Percentiles rank a stretch among this genome's conserved stretches.
Evolutionary conservation across 257 asterid genomes (phyloP).

Genomic region (Rauvolfia tetraphylla): DNA sequence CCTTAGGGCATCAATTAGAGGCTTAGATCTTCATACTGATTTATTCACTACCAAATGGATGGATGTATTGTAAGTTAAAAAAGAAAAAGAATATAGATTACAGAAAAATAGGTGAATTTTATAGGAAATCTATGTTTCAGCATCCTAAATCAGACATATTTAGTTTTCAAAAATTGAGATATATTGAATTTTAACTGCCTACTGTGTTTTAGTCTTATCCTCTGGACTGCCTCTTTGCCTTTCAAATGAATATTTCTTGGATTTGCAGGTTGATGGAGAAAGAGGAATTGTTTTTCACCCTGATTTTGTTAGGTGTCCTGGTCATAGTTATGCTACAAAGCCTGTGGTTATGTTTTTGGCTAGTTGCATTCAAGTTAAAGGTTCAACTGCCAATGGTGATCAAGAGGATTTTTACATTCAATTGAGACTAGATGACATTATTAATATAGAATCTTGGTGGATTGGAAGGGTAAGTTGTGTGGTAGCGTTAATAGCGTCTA

Average conservation of each 20-base stretch:
- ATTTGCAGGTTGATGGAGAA: slow-evolving; percentile 50
- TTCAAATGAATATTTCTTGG: slow-evolving; percentile 22
- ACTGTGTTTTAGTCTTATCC: background rate
- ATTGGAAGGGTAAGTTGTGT: slow-evolving; percentile 50
- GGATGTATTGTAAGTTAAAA: too few relatives aligned
- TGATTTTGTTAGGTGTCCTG: slow-evolving; percentile 46
- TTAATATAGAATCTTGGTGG: slow-evolving; percentile 65
- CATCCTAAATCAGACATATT: background rate
- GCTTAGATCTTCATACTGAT: background rate
- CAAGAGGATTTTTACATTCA: slow-evolving; percentile 36
- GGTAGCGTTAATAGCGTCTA: background rate
- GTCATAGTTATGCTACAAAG: slow-evolving; percentile 34
- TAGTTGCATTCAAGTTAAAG: slow-evolving; percentile 50
- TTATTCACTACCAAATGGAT: background rate
- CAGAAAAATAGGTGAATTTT: background rate
- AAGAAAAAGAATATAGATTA: too few relatives aligned
- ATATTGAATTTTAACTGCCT: background rate
- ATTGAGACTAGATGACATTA: slow-evolving; percentile 56
- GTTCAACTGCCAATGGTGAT: slow-evolving; percentile 29
- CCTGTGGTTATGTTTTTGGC: slow-evolving; percentile 54
- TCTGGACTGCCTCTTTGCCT: background rate
- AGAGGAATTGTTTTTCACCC: slow-evolving; percentile 39
- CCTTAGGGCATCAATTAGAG: background rate
- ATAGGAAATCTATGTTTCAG: background rate
- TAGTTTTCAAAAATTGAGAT: background rate